Base-by-base conservation (phyloP, 73 alveolate genomes). In the Stentor roeselii region DNA sequence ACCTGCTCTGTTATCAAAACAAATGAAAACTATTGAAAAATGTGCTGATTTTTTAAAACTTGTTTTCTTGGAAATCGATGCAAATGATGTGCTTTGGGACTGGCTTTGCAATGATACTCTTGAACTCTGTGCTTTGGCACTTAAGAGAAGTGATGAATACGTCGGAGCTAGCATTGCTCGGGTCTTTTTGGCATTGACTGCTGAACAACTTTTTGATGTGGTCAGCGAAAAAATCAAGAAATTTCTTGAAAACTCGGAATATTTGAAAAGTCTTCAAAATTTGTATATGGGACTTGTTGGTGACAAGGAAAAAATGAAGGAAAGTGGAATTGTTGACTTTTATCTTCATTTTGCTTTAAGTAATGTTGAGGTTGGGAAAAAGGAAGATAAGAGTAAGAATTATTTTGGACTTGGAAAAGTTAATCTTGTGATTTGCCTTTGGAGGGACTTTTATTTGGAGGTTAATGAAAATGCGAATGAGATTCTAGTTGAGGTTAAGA, bases 381-480 rank as follows among this genome's bases (percentile, higher is more conserved):
- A 11, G 6, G 67, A 11, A 11, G 67, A 50, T 2, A 67, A 67
- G 41, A 36, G 14, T 30, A 67, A 2, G 42, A 67, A 0, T 30
- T 32, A 36, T 67, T 21, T 67, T 15, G 27, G 34, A 1, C 34
- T 21, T 1, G 34, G 80, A 1, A 21, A 32, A 1, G 14, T 67
- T 0, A 67, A 11, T 11, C 14, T 34, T 34, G 15, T 67, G 14
- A 11, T 21, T 67, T n/a, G 37, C 27, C 41, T 67, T 36, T 93
- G 98, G 96, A 31, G 75, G 39, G 39, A 78, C 0, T 91, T 91
- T 87, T 78, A 75, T 36, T 75, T 87, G 50, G 96, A 89, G 36
- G 87, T 60, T 60, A 85, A 87, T 38, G 98, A 93, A 59, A 91
- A 94, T 42, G 61, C 88, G 39, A 58, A 90, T 0, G 78, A 83